Conservation (phyloP, 1,284 basidiomycete genomes). For the Ganoderma sinense region DNA sequence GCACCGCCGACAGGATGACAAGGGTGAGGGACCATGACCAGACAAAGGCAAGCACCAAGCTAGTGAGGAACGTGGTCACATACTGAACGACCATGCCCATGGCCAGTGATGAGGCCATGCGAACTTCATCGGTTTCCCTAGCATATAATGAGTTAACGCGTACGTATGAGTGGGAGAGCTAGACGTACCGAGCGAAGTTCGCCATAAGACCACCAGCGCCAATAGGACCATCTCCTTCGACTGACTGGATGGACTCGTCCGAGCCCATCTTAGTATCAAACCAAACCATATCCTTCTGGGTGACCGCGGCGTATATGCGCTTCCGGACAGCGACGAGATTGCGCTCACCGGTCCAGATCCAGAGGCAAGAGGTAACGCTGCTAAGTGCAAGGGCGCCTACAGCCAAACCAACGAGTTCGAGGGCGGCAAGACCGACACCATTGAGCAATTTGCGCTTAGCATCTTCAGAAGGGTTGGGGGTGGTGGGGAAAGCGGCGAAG, state of each 20-base stretch:
- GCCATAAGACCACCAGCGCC: constrained; percentile 95
- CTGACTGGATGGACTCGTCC: constrained; percentile 55
- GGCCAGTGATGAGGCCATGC: constrained; percentile 82
- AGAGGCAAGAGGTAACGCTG: constrained; percentile 79
- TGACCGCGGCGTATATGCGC: constrained; percentile 76
- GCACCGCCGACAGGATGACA: constrained; percentile 92
- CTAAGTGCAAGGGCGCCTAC: constrained; percentile 76
- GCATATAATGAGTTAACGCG: background rate
- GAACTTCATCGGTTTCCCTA: constrained; percentile 95
- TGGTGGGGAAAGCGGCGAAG: constrained; percentile 68
- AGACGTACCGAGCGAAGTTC: constrained; percentile 84
- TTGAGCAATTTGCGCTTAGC: constrained; percentile 64
- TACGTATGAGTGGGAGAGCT: constrained; percentile 7
- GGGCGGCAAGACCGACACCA: constrained; percentile 65
- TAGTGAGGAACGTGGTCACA: constrained; percentile 80
- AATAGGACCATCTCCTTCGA: constrained; percentile 60
- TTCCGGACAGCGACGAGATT: constrained; percentile 77
- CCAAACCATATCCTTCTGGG: constrained; percentile 83
- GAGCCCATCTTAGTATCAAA: constrained; percentile 86
- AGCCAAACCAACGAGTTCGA: constrained; percentile 80
- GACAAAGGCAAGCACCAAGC: constrained; percentile 83
- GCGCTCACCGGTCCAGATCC: constrained; percentile 90
- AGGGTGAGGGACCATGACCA: constrained; percentile 88
- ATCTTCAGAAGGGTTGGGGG: constrained; percentile 50
- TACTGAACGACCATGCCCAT: constrained; percentile 85